Conservation (phyloP, 257 asterid species). For the Eucommia ulmoides region DNA sequence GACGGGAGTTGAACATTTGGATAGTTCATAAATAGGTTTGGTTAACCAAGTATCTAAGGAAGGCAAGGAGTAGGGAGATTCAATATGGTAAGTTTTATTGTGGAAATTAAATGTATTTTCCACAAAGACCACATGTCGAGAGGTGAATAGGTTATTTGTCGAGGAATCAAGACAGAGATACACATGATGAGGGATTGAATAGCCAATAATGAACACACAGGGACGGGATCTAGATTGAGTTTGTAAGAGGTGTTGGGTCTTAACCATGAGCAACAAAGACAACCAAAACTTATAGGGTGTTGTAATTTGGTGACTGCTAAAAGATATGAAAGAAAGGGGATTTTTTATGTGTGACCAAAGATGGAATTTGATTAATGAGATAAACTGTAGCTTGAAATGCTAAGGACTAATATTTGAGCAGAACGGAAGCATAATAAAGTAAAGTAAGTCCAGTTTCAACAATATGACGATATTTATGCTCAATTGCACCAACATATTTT, state of each 20-base stretch:
- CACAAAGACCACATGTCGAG: neutral
- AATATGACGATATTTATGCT: neutral
- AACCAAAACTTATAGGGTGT: neutral
- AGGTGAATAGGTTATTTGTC: neutral
- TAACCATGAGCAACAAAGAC: neutral
- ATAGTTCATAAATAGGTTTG: neutral
- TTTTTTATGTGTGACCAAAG: neutral
- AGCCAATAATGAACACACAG: neutral
- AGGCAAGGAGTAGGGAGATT: neutral
- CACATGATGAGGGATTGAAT: neutral
- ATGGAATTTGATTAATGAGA: neutral
- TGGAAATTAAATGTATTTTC: neutral
- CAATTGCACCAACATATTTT: neutral
- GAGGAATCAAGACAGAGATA: neutral
- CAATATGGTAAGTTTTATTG: neutral
- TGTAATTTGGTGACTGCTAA: neutral
- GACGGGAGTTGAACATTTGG: neutral
- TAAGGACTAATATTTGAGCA: neutral
- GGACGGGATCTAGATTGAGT: neutral
- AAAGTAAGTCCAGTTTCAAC: neutral
- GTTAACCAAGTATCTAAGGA: neutral
- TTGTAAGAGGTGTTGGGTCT: neutral
- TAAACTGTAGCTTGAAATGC: neutral
- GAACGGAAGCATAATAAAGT: neutral
- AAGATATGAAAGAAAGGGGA: neutral